Base-by-base conservation (phyloP, 176 grass and related monocot genomes). In the Oryza meyeriana region DNA sequence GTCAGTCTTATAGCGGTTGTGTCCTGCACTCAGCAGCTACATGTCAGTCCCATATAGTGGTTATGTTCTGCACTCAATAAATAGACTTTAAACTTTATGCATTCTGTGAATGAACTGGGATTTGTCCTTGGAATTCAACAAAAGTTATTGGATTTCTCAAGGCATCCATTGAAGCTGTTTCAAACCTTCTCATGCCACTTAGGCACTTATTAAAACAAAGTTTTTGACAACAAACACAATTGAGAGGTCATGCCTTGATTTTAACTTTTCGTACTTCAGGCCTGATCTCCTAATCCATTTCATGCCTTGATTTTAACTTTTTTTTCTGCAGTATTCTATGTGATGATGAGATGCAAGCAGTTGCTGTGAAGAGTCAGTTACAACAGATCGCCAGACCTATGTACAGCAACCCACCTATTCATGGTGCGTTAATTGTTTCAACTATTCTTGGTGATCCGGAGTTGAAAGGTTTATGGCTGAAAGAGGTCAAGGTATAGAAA, bases 361-460 rank as follows among this genome's bases (percentile, higher is more conserved):
- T 98, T 59, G 75, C 92, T 45, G 88, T 98, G 26, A 98, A 93
- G 90, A 98, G 95, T 69, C 95, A 98, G 78, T 76, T 98, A 52
- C 95, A 98, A 86, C 95, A 98, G 88, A 84, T 98, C 35, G 95
- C 92, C 10, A 85, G 92, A 55, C 92, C 95, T 64, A 95, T 98
- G 95, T 98, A 98, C 87, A 98, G 90, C 72, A 98, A 95, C 41
- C 92, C 95, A 77, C 95, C 92, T 35, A 52, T 98, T 77, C 95
- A 95, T 64, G 95, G 95, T 80, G 84, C 95, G 35, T 38, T 95
- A 38, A 71, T 98, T 83, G 95, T 98, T 89, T 95, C 92, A 42
- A 93, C 81, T 69, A 93, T 98, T 74, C 92, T 95, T 27, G 78
- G 83, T 86, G 90, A 98, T 79, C 92, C 92, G 36, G 88, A 89